Conservation (phyloP, 345 rosid species). For the Nephelium lappaceum region DNA sequence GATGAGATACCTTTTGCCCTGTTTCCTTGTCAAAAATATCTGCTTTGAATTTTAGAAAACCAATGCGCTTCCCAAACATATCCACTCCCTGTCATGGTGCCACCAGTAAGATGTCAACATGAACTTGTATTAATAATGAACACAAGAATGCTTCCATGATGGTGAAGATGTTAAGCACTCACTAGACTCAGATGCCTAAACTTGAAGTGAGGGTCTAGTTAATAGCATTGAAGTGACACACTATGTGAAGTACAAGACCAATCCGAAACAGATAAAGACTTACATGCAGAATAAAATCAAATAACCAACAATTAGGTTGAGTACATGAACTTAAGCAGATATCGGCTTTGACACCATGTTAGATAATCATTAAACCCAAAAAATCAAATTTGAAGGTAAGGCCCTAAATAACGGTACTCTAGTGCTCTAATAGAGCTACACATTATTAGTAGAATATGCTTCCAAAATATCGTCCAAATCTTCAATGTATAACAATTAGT, state of each 20-base stretch:
- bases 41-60: conserved; percentile 89
- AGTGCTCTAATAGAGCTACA: background rate
- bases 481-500: background rate
- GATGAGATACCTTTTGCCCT: conserved; percentile 64
- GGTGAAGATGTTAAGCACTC: background rate
- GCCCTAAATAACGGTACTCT: background rate
- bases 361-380: no score
- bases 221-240: no score
- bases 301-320: background rate
- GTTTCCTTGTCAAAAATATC: conserved; percentile 65
- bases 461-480: background rate
- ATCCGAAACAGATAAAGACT: background rate
- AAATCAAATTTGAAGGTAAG: no score
- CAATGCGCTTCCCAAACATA: conserved; percentile 80
- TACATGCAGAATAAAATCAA: background rate
- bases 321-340: background rate
- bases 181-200: background rate
- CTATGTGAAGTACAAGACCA: background rate
- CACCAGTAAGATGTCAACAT: conserved; percentile 18
- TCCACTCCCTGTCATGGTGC: conserved; percentile 68
- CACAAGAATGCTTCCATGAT: background rate
- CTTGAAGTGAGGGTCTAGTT: background rate
- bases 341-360: background rate
- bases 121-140: background rate
- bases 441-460: no score